Conservation (phyloP, 768 basidiomycete genomes). For the Suillus subalutaceus region DNA sequence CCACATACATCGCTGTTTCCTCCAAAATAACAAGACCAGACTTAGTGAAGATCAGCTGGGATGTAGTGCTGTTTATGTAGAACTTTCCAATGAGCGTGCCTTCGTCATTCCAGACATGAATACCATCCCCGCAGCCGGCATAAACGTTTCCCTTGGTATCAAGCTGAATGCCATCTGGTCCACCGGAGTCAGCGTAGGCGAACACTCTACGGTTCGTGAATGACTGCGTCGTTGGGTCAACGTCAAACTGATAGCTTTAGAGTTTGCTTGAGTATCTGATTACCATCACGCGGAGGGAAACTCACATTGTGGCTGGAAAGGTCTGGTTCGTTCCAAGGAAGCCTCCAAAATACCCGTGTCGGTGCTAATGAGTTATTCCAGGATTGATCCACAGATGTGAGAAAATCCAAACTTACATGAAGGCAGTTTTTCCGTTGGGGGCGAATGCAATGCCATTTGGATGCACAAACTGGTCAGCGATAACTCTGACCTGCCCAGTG, state of each 20-base stretch:
- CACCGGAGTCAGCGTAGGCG: constrained; percentile 61
- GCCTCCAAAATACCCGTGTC: constrained; percentile 26
- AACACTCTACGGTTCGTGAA: constrained; percentile 64
- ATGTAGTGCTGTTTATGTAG: constrained; percentile 40
- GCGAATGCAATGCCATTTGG: constrained; percentile 43
- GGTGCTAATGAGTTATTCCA: constrained; percentile 16
- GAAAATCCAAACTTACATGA: constrained; percentile 23
- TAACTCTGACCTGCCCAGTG: constrained; percentile 43
- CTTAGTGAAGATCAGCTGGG: constrained; percentile 13
- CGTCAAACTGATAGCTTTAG: constrained; percentile 63
- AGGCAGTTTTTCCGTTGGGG: constrained; percentile 34
- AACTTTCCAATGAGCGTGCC: constrained; percentile 66
- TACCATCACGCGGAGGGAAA: not conserved
- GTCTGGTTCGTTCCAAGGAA: constrained; percentile 25
- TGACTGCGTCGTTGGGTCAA: constrained; percentile 50
- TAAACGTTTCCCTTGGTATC: constrained; percentile 67
- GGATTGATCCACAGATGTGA: not conserved
- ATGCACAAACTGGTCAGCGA: constrained; percentile 44
- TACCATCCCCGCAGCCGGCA: constrained; percentile 61
- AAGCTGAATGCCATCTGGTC: constrained; percentile 66
- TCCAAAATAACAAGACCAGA: constrained; percentile 11
- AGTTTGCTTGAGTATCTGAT: constrained; percentile 4
- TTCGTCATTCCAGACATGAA: constrained; percentile 44
- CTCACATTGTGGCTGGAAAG: constrained; percentile 29
- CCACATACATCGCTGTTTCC: constrained; percentile 11